Percentiles rank a stretch among this genome's conserved stretches.
These are phyloP conservation scores for Themeda triandra DNA, from an alignment of 176 grass and related monocot species.

Conservation along the genomic window DNA sequence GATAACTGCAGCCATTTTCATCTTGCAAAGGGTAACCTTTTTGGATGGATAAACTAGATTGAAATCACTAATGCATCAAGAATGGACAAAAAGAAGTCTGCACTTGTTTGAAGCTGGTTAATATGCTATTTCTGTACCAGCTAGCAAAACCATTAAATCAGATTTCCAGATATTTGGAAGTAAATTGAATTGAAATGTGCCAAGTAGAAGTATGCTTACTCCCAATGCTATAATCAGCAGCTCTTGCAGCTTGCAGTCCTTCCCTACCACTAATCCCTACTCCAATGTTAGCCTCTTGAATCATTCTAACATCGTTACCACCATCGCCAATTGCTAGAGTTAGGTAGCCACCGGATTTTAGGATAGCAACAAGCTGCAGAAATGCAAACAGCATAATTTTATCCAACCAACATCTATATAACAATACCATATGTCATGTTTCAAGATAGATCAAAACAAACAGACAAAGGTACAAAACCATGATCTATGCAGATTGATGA, in stretches of 20 bases:
- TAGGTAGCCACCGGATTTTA: conserved; percentile 70
- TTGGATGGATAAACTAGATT: background rate
- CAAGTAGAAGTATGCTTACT: conserved; percentile 46
- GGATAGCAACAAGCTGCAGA: conserved; percentile 74
- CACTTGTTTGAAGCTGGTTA: background rate
- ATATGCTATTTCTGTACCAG: background rate
- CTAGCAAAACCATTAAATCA: background rate
- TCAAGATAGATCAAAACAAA: conserved; percentile 11
- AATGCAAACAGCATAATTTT: conserved; percentile 25
- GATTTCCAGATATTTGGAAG: background rate
- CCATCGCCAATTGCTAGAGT: conserved; percentile 92
- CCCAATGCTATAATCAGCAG: conserved; percentile 93
- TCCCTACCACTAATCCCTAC: conserved; percentile 93
- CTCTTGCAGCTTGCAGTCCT: conserved; percentile 92
- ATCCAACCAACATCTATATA: background rate
- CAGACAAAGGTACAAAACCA: too few relatives aligned
- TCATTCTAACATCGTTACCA: conserved; percentile 99
- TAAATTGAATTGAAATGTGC: background rate
- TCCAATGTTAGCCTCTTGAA: conserved; percentile 94
- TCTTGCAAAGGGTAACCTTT: background rate
- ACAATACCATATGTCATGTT: background rate
- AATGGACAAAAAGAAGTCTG: background rate
- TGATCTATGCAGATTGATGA: too few relatives aligned
- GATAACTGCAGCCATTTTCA: background rate
- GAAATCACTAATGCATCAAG: background rate